Base-by-base conservation (phyloP, 164 flowering plant species). In the Taxillus chinensis region DNA sequence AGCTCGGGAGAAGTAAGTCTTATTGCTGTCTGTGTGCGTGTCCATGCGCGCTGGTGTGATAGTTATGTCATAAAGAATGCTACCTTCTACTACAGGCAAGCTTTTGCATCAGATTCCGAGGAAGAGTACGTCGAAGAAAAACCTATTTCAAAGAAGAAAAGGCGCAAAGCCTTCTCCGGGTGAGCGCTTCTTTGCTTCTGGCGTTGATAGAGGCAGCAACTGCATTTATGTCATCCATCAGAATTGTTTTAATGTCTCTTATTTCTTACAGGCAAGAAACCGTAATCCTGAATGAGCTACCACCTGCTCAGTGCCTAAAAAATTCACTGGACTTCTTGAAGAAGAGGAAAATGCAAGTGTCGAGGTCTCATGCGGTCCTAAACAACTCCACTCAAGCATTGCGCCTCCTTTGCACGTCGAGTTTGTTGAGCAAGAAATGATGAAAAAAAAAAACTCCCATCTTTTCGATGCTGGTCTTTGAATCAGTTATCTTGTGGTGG, bases 381-480 rank as follows among this genome's bases (percentile, higher is more conserved):
- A 79, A 80, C 73, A 90, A 89, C 75, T 72, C 95, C 55, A 80
- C 77, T 51, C 91, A 86, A 78, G 98, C 98, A 39, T 69, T 90
- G 54, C 86, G 96, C 57, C 73, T 86, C 63, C 74, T 91, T 45
- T 80, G 89, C 41, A 57, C 61, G 6, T 72, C 82, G 40, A 88
- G 89, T 64, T 62, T 85, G 70, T 70, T 89, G 49, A 64, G 60
- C n/a, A 70, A 62, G 67, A 62, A 67, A 15, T 74, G 58, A 68
- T 48, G 51, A 48, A 48, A 8, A 3, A 7, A 43, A 5, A 43
- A 43, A 8, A 8, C 45, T 43, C 6, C 8, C 45, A 43, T 8
- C 8, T 5, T 5, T 43, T 43, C 8, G 8, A 5, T 43, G 45
- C 45, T 43, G 8, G 5, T 5, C 45, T 43, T 43, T 43, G 46